Conservation (phyloP, 2,329 filamentous ascomycete genomes). For the Talaromyces sp. region DNA sequence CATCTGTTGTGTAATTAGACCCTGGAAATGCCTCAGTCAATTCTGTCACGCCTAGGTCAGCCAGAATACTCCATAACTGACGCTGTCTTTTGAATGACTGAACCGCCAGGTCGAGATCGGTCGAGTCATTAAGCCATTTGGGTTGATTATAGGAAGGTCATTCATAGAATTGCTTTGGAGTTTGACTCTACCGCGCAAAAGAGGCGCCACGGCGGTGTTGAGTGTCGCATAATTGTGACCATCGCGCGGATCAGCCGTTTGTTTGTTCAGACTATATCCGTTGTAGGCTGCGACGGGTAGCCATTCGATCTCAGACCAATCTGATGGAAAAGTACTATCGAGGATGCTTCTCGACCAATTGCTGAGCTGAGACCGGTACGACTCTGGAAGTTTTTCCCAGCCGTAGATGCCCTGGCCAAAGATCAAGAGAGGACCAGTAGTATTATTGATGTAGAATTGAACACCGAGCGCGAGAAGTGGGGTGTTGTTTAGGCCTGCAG, state of each 20-base stretch:
- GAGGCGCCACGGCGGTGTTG: constrained; percentile 34
- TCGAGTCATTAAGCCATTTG: constrained; percentile 46
- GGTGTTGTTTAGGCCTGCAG: constrained; percentile 25
- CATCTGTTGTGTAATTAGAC: constrained; percentile 38
- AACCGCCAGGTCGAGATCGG: constrained; percentile 47
- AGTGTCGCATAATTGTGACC: constrained; percentile 36
- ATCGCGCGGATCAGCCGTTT: constrained; percentile 26
- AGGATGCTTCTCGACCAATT: constrained; percentile 22
- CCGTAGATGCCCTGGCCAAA: constrained; percentile 22
- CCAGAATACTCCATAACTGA: constrained; percentile 31
- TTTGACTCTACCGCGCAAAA: constrained; percentile 46
- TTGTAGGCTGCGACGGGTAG: constrained; percentile 27
- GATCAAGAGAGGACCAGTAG: constrained; percentile 23
- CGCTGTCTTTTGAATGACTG: constrained; percentile 44
- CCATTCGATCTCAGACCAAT: constrained; percentile 42
- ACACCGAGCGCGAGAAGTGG: constrained; percentile 23
- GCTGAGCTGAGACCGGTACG: constrained; percentile 23
- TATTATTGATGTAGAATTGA: constrained; percentile 24
- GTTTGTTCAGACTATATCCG: constrained; percentile 28
- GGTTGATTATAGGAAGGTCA: constrained; percentile 45
- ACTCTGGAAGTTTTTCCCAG: constrained; percentile 33
- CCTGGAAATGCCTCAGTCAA: constrained; percentile 42
- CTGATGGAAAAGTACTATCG: constrained; percentile 28
- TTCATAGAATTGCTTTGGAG: constrained; percentile 36
- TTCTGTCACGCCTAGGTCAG: constrained; percentile 29